These are phyloP conservation scores for Schizophyllum commune DNA, from an alignment of 1,284 basidiomycete species.

Conservation along the genomic window DNA sequence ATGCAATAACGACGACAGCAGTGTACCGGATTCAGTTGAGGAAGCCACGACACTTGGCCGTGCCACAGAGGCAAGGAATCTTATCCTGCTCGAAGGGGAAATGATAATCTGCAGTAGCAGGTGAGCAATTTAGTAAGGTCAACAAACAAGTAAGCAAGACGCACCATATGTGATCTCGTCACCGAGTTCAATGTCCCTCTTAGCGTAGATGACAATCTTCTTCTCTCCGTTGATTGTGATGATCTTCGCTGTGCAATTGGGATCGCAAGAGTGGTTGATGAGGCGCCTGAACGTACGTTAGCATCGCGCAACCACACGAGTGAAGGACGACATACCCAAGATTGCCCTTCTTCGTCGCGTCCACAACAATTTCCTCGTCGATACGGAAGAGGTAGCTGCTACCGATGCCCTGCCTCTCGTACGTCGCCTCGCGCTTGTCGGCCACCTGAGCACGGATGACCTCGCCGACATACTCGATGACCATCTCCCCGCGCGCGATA, in stretches of 20 bases:
- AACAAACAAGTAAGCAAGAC: conserved; percentile 16
- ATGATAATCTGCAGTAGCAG: conserved; percentile 64
- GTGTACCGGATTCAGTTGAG: conserved; percentile 51
- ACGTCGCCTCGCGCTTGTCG: conserved; percentile 94
- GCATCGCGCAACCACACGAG: conserved; percentile 9
- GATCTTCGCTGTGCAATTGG: conserved; percentile 97
- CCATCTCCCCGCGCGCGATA: conserved; percentile 95
- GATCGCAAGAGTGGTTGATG: conserved; percentile 97
- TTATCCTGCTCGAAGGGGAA: conserved; percentile 92
- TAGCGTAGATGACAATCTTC: conserved; percentile 99
- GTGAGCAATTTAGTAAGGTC: conserved; percentile 4
- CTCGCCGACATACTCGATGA: conserved; percentile 99
- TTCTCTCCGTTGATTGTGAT: conserved; percentile 98
- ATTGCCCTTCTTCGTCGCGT: conserved; percentile 98
- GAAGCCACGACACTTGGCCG: conserved; percentile 81
- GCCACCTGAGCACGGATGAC: conserved; percentile 93
- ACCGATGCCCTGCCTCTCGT: conserved; percentile 93
- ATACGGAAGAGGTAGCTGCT: conserved; percentile 92
- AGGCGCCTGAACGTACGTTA: conserved; percentile 52
- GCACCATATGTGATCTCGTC: conserved; percentile 91
- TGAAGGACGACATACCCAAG: conserved; percentile 65
- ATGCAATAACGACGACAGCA: not conserved
- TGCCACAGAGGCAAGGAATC: conserved; percentile 85
- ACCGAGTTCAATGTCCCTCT: conserved; percentile 86
- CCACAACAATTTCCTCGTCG: conserved; percentile 89